Base-by-base conservation (phyloP, 2,329 filamentous ascomycete genomes). In the Diaporthe helianthi region DNA sequence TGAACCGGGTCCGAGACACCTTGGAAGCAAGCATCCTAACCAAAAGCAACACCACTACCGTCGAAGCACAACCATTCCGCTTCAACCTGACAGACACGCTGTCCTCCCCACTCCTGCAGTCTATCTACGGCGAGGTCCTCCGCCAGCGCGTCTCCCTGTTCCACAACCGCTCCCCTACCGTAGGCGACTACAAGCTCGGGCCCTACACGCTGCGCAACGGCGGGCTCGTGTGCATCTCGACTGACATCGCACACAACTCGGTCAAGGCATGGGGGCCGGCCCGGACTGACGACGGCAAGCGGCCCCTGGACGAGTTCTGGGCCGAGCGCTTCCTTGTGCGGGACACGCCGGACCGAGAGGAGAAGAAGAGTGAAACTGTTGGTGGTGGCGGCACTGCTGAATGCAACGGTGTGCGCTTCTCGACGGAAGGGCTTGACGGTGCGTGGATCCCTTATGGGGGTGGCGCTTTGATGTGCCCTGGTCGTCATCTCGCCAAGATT, bases 301-400 rank as follows among this genome's bases (percentile, higher is more conserved):
- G 13, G 22, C 54, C 54, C 4, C 54, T 60, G 33, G 54, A 13
- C 7, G n/a, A 60, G 22, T 60, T 60, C 54, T 60, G 54, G 54
- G 36, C 33, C 1, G 54, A 60, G 10, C 33, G 54, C 10, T 60
- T 38, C 22, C 33, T 60, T 19, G 19, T 26, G 19, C 24, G 4
- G 12, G 12, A 38, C 36, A 38, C 31, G 12, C 6, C 33, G 10
- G 53, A 17, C 53, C 12, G 0, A 6, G 13, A 49, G 24, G 29
- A 33, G 8, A 19, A 10, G 2, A 4, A 22, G 3, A 19, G 8
- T 17, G 19, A 8, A 8, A 10, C 9, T 2, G 7, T 33, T 12
- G 9, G 9, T 5, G n/a, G n/a, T n/a, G n/a, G n/a, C n/a, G n/a
- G n/a, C n/a, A 3, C 8, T 33, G 33, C 33, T 33, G 33, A 33